Evolutionary conservation across 345 rosid genomes (phyloP).

Genomic region (Mallotus nudiflorus): DNA sequence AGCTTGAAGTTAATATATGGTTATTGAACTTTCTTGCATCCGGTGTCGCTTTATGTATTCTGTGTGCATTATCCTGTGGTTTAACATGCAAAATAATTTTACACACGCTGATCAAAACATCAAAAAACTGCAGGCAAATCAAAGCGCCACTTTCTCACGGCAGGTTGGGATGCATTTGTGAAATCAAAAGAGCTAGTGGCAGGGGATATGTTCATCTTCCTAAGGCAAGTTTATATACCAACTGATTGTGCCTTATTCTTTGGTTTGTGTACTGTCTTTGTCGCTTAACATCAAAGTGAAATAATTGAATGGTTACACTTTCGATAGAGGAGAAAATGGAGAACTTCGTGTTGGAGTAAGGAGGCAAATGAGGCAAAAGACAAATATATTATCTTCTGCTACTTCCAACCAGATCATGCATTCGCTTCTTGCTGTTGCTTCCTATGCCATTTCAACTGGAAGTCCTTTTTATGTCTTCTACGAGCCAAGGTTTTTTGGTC

Average conservation of each 20-base stretch:
- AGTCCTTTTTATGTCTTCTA: slow-evolving; percentile 89
- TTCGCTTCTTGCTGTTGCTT: slow-evolving; percentile 93
- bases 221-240: slow-evolving; percentile 61
- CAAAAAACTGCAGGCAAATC: slow-evolving; percentile 75
- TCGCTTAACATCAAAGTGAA: neutral
- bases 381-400: slow-evolving; percentile 75
- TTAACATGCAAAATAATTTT: neutral
- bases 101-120: neutral
- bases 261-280: too few species aligned
- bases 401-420: slow-evolving; percentile 73
- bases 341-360: slow-evolving; percentile 93
- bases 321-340: slow-evolving; percentile 77
- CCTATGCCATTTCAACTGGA: slow-evolving; percentile 78
- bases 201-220: slow-evolving; percentile 94
- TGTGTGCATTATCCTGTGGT: neutral
- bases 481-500: slow-evolving; percentile 67
- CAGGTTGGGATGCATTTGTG: slow-evolving; percentile 98
- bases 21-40: too few species aligned
- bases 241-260: too few species aligned
- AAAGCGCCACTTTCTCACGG: slow-evolving; percentile 88
- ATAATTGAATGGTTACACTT: neutral
- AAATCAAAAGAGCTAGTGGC: slow-evolving; percentile 88
- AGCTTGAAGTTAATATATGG: too few species aligned
- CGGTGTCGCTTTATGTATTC: too few species aligned
- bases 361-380: slow-evolving; percentile 79